phyloP scores from a whole-genome alignment of 2,329 filamentous ascomycete species.

The Zymoseptoria ardabiliae region DNA sequence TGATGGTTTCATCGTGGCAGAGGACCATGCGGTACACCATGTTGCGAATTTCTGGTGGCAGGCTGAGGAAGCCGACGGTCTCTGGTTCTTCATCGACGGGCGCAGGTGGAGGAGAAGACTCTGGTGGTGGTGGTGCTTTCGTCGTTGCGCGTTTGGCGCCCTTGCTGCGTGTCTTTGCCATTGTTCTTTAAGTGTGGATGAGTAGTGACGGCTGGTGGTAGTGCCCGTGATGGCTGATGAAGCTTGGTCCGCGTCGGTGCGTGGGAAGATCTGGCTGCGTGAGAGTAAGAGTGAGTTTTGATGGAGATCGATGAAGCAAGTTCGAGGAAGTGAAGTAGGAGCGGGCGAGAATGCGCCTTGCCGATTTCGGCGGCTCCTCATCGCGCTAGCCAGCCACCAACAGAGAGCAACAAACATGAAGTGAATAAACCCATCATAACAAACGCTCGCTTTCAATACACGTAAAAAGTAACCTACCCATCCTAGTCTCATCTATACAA shows the following conservation, averaged over 20 bases:
- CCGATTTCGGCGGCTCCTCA: background rate
- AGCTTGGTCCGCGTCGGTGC: background rate
- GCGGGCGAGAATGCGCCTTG: background rate
- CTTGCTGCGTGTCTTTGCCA: background rate
- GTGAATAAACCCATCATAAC: background rate
- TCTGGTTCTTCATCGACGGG: background rate
- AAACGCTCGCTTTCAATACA: background rate
- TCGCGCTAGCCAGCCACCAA: background rate
- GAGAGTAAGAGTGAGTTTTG: background rate
- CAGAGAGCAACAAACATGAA: background rate
- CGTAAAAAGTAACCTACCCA: background rate
- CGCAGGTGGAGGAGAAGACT: background rate
- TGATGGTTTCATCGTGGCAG: background rate
- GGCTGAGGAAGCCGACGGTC: background rate
- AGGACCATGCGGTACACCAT: background rate
- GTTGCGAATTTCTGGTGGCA: constrained; percentile 1
- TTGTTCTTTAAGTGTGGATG: background rate
- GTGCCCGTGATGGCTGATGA: background rate
- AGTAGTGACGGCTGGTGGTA: background rate
- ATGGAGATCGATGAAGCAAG: background rate
- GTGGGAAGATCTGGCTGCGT: background rate
- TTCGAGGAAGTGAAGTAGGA: background rate
- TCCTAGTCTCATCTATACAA: background rate
- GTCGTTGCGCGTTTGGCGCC: background rate
- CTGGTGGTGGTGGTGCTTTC: background rate